Evolutionary conservation across 2,329 filamentous ascomycete genomes (phyloP), one percentile per base, ranked within the genome.

Genomic region (Calonectria honghensis): DNA sequence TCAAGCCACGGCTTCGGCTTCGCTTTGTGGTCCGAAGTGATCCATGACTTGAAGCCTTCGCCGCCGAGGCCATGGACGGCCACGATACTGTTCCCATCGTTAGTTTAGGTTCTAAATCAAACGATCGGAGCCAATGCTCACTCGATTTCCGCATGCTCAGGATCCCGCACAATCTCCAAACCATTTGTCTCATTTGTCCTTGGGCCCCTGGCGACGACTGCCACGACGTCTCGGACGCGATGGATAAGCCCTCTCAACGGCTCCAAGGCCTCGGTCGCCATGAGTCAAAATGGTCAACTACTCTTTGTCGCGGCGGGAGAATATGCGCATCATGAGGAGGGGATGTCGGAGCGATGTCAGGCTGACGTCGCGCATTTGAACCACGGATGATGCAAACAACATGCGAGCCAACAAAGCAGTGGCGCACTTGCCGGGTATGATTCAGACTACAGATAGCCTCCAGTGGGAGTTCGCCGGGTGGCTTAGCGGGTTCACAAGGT

Each of bases 51-150:
- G 35, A 73, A 73, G 48, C 71, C 71, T 16, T 73, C 71, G 57
- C 71, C 71, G 24, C 71, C 71, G 5, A 73, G 71, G 50, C 71
- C 71, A 39, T 73, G 71, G n/a, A 73, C 71, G 48, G 71, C 71
- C 5, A 73, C 65, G 65, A 73, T 73, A 31, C 71, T 73, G 20
- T 20, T 20, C 11, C n/a, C 31, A 54, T 13, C 31, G 39, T 73
- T 35, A 73, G 65, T 52, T 18, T 50, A 20, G 11, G 3, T 37
- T 31, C 24, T 9, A 3, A n/a, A 6, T 14, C 14, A n/a, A 31
- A 1, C 20, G 1, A 24, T 27, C 10, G 14, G 7, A 14, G 16
- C 20, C 13, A 35, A 24, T 9, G 65, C 71, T 73, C 29, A 73
- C 71, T 73, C 71, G 5, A 73, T 73, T 67, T 73, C 65, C 5